Conservation (phyloP, 1,284 basidiomycete genomes). For the Erythrobasidium hasegawianum region DNA sequence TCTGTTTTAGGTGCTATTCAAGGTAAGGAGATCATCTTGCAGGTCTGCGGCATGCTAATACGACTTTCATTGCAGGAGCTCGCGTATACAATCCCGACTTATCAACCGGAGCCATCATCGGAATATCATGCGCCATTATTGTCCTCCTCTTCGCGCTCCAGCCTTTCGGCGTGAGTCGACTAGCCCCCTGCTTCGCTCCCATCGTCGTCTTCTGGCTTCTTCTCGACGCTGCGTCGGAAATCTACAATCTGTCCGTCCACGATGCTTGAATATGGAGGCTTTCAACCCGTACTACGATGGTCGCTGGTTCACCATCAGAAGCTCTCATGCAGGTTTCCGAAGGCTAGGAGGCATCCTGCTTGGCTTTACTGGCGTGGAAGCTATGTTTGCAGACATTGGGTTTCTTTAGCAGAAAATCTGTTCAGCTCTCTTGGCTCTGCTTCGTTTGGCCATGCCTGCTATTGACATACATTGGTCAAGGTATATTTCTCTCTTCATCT, state of each 20-base stretch:
- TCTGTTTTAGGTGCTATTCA: constrained; percentile 7
- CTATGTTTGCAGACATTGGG: constrained; percentile 9
- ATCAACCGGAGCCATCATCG: constrained; percentile 3
- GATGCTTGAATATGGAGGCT: constrained; percentile 3
- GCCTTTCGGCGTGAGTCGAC: constrained; percentile 1
- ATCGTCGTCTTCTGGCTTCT: constrained; percentile 4
- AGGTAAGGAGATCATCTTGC: neutral
- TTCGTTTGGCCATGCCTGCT: constrained; percentile 1
- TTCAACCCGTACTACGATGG: constrained; percentile 2
- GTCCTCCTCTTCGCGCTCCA: constrained; percentile 5
- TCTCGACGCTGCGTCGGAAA: neutral
- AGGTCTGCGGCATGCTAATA: no score
- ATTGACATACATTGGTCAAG: constrained; percentile 3
- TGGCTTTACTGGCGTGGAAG: neutral
- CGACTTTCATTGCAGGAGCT: neutral
- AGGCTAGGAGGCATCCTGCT: constrained; percentile 1
- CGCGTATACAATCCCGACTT: constrained; percentile 1
- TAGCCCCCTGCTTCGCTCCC: constrained; percentile 1
- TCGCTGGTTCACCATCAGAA: neutral
- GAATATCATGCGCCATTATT: neutral
- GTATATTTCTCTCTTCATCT: neutral
- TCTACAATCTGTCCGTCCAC: neutral
- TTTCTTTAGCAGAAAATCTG: neutral
- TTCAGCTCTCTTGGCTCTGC: constrained; percentile 5
- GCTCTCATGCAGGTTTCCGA: neutral